Conservation (phyloP, 352 stramenopile species). For the Pythium rhizo-oryzae region DNA sequence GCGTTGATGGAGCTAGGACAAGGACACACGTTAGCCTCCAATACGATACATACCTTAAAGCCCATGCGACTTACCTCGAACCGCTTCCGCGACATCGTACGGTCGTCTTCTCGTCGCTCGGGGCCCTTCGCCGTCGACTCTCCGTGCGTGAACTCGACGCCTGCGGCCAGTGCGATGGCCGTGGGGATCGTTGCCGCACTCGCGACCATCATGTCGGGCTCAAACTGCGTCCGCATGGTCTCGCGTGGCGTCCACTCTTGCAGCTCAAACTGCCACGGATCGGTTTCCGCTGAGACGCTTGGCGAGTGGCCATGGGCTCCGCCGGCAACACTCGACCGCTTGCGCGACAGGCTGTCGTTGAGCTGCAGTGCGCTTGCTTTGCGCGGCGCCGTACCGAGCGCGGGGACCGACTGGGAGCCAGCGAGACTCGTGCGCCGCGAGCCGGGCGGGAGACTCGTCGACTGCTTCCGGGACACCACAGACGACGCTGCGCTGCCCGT, state of each 20-base stretch:
- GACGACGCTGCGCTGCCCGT: slow-evolving; percentile 7
- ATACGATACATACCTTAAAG: too few species aligned
- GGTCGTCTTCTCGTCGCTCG: slow-evolving; percentile 37
- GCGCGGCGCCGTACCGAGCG: slow-evolving; percentile 2
- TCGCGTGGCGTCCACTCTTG: neutral
- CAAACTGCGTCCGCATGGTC: slow-evolving; percentile 7
- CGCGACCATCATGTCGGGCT: slow-evolving; percentile 27
- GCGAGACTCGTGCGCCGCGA: slow-evolving; percentile 6
- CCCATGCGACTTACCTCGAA: too few species aligned
- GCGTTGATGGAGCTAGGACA: slow-evolving; percentile 65
- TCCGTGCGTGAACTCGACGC: slow-evolving; percentile 46
- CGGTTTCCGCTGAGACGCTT: neutral
- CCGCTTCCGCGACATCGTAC: slow-evolving; percentile 69
- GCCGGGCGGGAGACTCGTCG: neutral
- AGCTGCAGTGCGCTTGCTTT: slow-evolving; percentile 13
- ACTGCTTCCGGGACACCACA: neutral
- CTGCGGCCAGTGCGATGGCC: slow-evolving; percentile 35
- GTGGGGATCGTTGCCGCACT: slow-evolving; percentile 23
- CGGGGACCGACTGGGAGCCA: slow-evolving; percentile 15
- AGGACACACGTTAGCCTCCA: too few species aligned
- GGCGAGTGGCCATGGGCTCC: neutral
- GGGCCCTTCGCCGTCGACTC: slow-evolving; percentile 48
- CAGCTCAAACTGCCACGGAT: slow-evolving; percentile 26
- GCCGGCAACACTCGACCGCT: slow-evolving; percentile 3
- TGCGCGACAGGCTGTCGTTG: slow-evolving; percentile 24